Conservation (phyloP, 768 basidiomycete species). For the Rubroboletus pulcherrimus region DNA sequence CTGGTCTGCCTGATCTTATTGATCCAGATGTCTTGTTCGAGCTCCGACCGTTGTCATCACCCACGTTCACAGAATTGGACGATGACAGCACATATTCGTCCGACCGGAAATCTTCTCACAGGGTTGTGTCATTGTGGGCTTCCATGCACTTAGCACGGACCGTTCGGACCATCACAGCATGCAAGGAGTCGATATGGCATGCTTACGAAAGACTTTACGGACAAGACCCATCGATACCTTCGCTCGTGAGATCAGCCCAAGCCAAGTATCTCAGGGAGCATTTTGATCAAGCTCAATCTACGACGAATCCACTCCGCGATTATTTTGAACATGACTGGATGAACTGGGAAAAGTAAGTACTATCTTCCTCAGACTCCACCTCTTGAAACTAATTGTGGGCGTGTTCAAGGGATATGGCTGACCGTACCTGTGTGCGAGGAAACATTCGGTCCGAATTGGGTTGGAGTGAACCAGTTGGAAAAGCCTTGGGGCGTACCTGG, state of each 20-base stretch:
- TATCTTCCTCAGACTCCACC: not conserved
- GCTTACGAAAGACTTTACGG: slow-evolving; percentile 52
- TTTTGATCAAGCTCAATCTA: slow-evolving; percentile 19
- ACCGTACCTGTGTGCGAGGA: slow-evolving; percentile 60
- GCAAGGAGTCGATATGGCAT: slow-evolving; percentile 67
- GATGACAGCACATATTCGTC: slow-evolving; percentile 20
- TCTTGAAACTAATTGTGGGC: slow-evolving; percentile 5
- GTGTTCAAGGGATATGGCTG: slow-evolving; percentile 63
- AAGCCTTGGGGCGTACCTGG: slow-evolving; percentile 53
- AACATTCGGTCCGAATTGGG: slow-evolving; percentile 42
- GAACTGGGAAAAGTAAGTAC: slow-evolving; percentile 64
- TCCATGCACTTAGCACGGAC: slow-evolving; percentile 64
- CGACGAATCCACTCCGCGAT: slow-evolving; percentile 41
- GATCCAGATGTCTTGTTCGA: slow-evolving; percentile 31
- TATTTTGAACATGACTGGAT: slow-evolving; percentile 66
- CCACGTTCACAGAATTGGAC: slow-evolving; percentile 24
- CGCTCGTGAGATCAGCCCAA: slow-evolving; percentile 36
- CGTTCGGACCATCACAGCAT: slow-evolving; percentile 53
- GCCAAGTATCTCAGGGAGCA: slow-evolving; percentile 25
- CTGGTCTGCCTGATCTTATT: slow-evolving; percentile 21
- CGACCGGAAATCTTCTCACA: slow-evolving; percentile 20
- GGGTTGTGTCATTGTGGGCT: slow-evolving; percentile 42
- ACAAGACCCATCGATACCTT: slow-evolving; percentile 38
- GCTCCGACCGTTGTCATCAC: slow-evolving; percentile 27
- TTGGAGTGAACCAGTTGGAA: slow-evolving; percentile 51